Evolutionary conservation across 768 basidiomycete genomes (phyloP), one percentile per base, ranked within the genome.

Genomic region (Russula virescens): DNA sequence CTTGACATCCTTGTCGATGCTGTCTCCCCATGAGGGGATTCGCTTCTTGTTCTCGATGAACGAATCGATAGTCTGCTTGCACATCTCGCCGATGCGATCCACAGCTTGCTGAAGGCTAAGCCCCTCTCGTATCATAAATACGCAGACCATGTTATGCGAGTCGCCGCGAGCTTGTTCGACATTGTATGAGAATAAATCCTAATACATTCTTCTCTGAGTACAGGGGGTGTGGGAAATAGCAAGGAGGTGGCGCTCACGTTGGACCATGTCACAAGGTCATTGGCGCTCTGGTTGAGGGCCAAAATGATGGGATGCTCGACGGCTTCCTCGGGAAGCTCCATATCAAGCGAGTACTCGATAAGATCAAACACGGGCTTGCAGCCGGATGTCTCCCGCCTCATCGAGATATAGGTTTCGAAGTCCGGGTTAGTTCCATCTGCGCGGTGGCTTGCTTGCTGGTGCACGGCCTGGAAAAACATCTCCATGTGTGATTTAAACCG

Each of bases 171-270:
- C 83, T 70, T 91, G 90, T 71, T 93, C 90, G 66, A 87, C 84
- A 73, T 90, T 89, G 77, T 86, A 92, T 21, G 90, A 91, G 74
- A 89, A 91, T 69, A 92, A 83, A 74, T 91, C 89, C 89, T 69
- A 58, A 66, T n/a, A 58, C 67, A 5, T 62, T n/a, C 42, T 67
- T 48, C 63, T 35, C 34, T 57, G 28, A 58, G 43, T 14, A 53
- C 7, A 40, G 38, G 43, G 69, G 10, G 8, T 57, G 31, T 25
- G 8, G 68, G 61, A 35, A 69, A 66, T 58, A 51, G 60, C 45
- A 55, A 19, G 23, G 19, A 28, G 25, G 46, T 28, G 52, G 50
- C 54, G 68, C 86, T 75, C 77, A 90, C 90, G 69, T 92, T 92
- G 21, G 89, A n/a, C n/a, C n/a, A n/a, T n/a, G n/a, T n/a, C n/a